Evolutionary conservation across 306 rosid genomes (phyloP).

Genomic region (Lagenaria siceraria): DNA sequence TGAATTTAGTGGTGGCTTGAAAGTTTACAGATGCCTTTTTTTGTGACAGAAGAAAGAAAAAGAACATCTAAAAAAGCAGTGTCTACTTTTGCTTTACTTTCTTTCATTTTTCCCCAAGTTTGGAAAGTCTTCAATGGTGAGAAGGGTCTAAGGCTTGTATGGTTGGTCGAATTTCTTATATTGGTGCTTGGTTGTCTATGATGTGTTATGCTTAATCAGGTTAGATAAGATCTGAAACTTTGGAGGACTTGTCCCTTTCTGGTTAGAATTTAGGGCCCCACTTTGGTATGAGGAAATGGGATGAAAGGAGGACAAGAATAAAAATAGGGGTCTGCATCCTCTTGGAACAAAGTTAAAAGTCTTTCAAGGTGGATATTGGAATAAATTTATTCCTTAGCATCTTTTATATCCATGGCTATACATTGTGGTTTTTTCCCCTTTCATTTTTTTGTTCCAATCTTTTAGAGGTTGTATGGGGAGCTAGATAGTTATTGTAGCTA

Average conservation of each 20-base stretch:
- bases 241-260: not conserved
- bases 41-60: not conserved
- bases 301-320: not conserved
- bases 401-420: not conserved
- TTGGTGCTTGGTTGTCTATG: not conserved
- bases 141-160: not conserved
- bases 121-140: not conserved
- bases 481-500: too few relatives aligned
- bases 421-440: not conserved
- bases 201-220: not conserved
- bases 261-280: not conserved
- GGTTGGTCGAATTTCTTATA: not conserved
- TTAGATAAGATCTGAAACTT: not conserved
- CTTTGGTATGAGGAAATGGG: not conserved
- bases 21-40: not conserved
- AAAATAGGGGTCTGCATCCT: not conserved
- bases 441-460: not conserved
- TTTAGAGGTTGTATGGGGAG: too few relatives aligned
- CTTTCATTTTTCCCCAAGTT: not conserved
- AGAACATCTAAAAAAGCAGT: not conserved
- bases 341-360: not conserved
- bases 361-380: not conserved
- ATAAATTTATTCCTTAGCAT: not conserved
- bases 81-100: not conserved
- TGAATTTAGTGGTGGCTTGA: not conserved